These are phyloP conservation scores for Lepidium campestre DNA, from an alignment of 441 rosid genomes.

Conservation along the genomic window DNA sequence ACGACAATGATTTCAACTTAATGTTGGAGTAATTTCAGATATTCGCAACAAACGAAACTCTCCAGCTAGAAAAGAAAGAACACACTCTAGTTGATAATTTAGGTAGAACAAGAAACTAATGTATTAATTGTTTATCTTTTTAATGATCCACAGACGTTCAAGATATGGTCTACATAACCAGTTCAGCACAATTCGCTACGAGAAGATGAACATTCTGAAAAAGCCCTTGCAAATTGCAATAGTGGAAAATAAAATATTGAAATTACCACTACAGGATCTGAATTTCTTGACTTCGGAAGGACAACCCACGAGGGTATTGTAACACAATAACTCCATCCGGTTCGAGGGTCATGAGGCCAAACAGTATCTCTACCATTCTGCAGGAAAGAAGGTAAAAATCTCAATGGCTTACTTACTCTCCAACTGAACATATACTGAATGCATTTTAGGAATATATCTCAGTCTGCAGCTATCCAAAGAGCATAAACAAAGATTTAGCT, in stretches of 20 bases:
- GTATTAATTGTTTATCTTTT: background rate
- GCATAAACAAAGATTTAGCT: background rate
- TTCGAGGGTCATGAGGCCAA: constrained; percentile 90
- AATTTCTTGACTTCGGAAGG: constrained; percentile 81
- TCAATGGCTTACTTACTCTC: background rate
- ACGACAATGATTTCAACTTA: constrained; percentile 14
- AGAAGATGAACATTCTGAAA: constrained; percentile 4
- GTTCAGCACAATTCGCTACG: background rate
- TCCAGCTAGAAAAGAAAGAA: background rate
- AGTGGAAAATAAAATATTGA: constrained; percentile 23
- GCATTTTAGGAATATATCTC: background rate
- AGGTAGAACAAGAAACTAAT: background rate
- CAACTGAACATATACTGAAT: background rate
- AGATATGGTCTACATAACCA: background rate
- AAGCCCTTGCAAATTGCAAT: constrained; percentile 29
- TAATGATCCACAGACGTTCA: background rate
- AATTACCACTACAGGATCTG: constrained; percentile 97
- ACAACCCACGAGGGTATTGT: constrained; percentile 90
- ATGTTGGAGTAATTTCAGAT: background rate
- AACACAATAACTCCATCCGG: constrained; percentile 97
- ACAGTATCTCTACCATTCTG: constrained; percentile 84
- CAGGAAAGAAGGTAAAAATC: constrained; percentile 20
- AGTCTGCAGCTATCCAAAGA: background rate
- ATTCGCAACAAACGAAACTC: background rate
- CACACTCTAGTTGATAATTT: background rate